These are phyloP conservation scores for Candida ortonii DNA, from an alignment of 805 yeast genomes.

Conservation along the genomic window DNA sequence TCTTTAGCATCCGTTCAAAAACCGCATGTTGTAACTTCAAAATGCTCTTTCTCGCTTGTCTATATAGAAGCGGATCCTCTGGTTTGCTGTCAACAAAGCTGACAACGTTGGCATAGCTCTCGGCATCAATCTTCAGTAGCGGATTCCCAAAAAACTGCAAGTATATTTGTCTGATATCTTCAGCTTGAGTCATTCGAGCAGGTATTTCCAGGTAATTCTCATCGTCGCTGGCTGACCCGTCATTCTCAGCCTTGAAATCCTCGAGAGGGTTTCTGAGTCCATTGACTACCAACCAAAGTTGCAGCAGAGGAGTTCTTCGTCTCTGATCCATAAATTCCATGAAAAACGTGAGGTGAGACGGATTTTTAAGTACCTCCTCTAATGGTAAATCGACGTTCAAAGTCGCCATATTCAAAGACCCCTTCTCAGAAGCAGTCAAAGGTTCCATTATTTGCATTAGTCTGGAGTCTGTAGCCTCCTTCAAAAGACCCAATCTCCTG, in stretches of 20 bases:
- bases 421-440: conserved; percentile 4
- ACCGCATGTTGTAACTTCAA: conserved; percentile 56
- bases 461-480: conserved; percentile 21
- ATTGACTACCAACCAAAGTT: conserved; percentile 68
- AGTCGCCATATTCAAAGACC: conserved; percentile 9
- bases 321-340: conserved; percentile 56
- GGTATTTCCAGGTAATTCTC: conserved; percentile 20
- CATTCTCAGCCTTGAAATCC: conserved; percentile 33
- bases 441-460: conserved; percentile 13
- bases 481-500: conserved; percentile 21
- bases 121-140: conserved; percentile 29
- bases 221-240: conserved; percentile 29
- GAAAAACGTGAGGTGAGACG: conserved; percentile 47
- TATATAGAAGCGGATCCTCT: conserved; percentile 36
- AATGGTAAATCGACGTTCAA: conserved; percentile 32
- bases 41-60: conserved; percentile 57
- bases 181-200: conserved; percentile 39
- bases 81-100: conserved; percentile 32
- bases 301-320: conserved; percentile 44
- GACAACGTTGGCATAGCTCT: conserved; percentile 35
- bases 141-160: conserved; percentile 37
- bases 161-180: conserved; percentile 53
- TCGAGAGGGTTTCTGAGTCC: conserved; percentile 71
- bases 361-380: conserved; percentile 45
- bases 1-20: conserved; percentile 46